These are phyloP conservation scores for Pyrus hybrid DNA, from an alignment of 331 rosid species.

Conservation along the genomic window DNA sequence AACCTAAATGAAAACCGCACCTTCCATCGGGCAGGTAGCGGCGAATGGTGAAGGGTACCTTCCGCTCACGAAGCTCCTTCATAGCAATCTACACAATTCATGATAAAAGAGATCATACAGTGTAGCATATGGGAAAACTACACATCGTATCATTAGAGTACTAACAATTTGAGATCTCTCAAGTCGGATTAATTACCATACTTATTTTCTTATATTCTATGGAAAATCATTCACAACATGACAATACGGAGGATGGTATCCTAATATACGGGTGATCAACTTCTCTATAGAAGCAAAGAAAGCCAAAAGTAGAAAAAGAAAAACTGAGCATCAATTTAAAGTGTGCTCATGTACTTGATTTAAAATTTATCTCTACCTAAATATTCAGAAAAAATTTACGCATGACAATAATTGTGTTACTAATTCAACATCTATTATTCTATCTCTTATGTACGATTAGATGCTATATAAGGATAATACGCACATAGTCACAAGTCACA, in stretches of 20 bases:
- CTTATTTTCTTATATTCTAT: neutral
- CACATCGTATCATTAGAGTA: neutral
- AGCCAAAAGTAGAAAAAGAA: neutral
- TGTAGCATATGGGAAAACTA: neutral
- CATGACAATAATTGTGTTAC: no score
- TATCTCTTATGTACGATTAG: no score
- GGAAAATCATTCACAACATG: neutral
- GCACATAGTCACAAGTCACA: neutral
- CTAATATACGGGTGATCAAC: neutral
- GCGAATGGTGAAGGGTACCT: constrained; percentile 86
- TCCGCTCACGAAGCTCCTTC: constrained; percentile 89
- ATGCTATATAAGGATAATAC: neutral
- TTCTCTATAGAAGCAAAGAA: neutral
- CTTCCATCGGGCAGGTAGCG: constrained; percentile 97
- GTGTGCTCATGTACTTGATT: no score
- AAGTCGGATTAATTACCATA: neutral
- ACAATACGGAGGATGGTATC: neutral
- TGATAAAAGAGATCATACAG: neutral
- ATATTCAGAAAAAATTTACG: no score
- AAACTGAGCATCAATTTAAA: neutral
- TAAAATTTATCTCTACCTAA: no score
- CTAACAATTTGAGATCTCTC: neutral
- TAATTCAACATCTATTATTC: no score
- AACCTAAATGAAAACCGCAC: constrained; percentile 18
- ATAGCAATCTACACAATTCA: constrained; percentile 55